Conservation (phyloP, 139 green algal species). For the Volvox reticuliferus region DNA sequence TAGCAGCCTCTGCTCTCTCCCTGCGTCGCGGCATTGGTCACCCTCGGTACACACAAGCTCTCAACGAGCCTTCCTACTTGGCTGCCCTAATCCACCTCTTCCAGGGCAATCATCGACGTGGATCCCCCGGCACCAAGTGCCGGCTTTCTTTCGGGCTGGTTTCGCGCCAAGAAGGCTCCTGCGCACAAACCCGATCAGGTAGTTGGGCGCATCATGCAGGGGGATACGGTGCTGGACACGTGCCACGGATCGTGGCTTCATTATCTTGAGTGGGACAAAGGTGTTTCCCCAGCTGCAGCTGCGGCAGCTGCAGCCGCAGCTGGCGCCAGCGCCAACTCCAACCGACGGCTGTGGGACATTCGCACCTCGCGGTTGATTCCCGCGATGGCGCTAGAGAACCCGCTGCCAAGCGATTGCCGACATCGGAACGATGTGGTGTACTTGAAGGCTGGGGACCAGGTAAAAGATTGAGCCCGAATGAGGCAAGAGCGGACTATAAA, state of each 20-base stretch:
- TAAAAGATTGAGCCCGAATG: neutral
- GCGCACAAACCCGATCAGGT: constrained; percentile 55
- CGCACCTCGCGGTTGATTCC: constrained; percentile 2
- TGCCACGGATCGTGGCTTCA: constrained; percentile 70
- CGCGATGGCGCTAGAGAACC: neutral
- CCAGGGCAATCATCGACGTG: constrained; percentile 64
- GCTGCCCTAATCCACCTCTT: neutral
- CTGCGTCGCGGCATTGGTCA: too few relatives aligned
- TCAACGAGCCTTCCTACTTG: too few relatives aligned
- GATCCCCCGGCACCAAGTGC: constrained; percentile 50
- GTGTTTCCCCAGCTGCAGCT: neutral
- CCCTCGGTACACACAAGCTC: too few relatives aligned
- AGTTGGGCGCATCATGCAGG: constrained; percentile 30
- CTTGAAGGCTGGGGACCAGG: constrained; percentile 52
- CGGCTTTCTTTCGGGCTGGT: constrained; percentile 33
- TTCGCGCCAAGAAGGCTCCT: constrained; percentile 51
- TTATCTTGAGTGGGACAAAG: constrained; percentile 70
- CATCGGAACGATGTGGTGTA: constrained; percentile 63
- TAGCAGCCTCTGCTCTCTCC: too few relatives aligned
- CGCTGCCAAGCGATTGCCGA: constrained; percentile 63
- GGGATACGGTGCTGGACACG: constrained; percentile 58
- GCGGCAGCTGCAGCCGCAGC: neutral
- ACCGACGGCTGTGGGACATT: constrained; percentile 50
- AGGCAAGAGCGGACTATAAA: too few relatives aligned
- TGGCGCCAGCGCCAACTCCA: neutral